phyloP scores from a whole-genome alignment of 2,329 filamentous ascomycete species.

The Thielaviopsis populi region DNA sequence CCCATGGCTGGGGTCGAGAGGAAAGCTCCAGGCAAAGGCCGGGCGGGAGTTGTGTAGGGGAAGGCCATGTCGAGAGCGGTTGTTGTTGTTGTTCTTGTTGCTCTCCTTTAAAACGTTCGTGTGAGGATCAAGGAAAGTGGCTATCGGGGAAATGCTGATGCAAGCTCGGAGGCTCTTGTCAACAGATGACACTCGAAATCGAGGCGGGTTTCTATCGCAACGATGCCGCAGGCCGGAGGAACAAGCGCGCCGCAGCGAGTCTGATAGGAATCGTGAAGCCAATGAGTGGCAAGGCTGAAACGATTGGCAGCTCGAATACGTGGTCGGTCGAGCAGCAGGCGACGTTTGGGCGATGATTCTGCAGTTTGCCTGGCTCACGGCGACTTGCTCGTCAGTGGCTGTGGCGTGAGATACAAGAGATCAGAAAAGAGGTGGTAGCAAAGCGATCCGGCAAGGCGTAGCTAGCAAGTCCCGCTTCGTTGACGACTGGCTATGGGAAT shows the following conservation, averaged over 20 bases:
- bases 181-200: neutral
- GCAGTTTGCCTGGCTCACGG: neutral
- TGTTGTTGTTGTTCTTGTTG: neutral
- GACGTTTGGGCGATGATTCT: neutral
- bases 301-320: neutral
- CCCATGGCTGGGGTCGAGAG: conserved; percentile 55
- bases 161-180: neutral
- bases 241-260: neutral
- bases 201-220: neutral
- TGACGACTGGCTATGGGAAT: neutral
- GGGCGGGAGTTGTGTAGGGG: conserved; percentile 47
- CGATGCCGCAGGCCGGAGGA: neutral
- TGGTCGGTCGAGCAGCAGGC: neutral
- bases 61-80: conserved; percentile 34
- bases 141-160: neutral
- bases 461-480: neutral
- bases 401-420: neutral
- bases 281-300: neutral
- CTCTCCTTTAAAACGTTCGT: neutral
- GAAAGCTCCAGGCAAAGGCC: conserved; percentile 60
- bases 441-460: neutral
- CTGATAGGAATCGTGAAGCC: neutral
- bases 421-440: neutral
- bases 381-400: neutral
- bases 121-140: neutral